Evolutionary conservation across 163 green algal genomes (phyloP).

Genomic region (Scenedesmus sp.): DNA sequence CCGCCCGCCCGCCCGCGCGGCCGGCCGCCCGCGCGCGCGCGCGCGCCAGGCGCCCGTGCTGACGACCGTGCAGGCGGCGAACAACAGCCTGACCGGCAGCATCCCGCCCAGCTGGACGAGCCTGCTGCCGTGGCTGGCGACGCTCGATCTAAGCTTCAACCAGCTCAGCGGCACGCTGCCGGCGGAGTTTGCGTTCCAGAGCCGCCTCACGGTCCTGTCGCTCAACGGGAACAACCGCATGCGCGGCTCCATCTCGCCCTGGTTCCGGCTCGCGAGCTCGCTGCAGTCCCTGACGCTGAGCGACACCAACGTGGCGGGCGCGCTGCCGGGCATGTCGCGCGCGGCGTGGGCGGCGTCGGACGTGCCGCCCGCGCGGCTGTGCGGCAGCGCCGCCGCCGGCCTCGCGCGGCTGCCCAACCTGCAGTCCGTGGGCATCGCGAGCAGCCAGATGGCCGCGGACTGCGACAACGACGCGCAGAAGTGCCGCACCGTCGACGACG

Average conservation of each 20-base stretch:
- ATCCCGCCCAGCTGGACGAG: conserved; percentile 28
- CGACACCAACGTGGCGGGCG: conserved; percentile 37
- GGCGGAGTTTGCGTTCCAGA: conserved; percentile 20
- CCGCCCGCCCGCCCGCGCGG: no score
- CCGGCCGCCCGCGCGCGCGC: not conserved
- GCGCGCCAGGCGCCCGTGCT: not conserved
- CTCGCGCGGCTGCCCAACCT: conserved; percentile 29
- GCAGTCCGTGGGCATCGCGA: not conserved
- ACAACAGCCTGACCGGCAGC: conserved; percentile 21
- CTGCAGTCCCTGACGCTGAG: conserved; percentile 15
- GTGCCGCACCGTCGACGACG: conserved; percentile 5
- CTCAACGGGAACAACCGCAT: not conserved
- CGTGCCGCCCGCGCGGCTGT: not conserved
- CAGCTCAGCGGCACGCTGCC: conserved; percentile 6
- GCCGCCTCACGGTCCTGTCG: not conserved
- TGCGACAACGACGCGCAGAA: not conserved
- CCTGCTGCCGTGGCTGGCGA: conserved; percentile 19
- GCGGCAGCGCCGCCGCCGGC: conserved; percentile 1
- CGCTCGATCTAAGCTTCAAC: conserved; percentile 22
- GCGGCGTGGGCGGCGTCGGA: not conserved
- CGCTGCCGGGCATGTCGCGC: conserved; percentile 28
- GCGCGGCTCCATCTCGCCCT: not conserved
- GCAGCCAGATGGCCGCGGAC: conserved; percentile 23
- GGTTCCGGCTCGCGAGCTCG: not conserved
- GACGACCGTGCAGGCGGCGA: not conserved